phyloP scores from a whole-genome alignment of 2,329 filamentous ascomycete species.

The Cladosporium sp. region DNA sequence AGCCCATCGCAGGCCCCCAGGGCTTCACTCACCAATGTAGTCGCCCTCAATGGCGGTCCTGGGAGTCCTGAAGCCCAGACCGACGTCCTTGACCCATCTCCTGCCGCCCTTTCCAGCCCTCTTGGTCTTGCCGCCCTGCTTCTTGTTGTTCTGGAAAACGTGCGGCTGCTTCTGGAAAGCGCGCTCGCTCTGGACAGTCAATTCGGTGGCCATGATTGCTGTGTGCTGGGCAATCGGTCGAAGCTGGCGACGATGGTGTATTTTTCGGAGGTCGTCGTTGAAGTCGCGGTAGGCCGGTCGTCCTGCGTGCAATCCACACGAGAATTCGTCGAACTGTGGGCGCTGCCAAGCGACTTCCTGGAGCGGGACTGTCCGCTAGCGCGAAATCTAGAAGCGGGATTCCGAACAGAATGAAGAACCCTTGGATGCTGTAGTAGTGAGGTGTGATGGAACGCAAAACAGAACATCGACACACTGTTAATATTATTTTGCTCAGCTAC shows the following conservation, averaged over 20 bases:
- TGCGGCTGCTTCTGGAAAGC: slow-evolving; percentile 99
- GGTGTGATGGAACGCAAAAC: not conserved
- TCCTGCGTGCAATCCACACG: slow-evolving; percentile 14
- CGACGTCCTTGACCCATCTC: slow-evolving; percentile 99
- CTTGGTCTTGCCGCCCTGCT: slow-evolving; percentile 76
- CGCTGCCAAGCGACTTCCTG: slow-evolving; percentile 6
- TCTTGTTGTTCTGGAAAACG: slow-evolving; percentile 99
- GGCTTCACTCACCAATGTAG: slow-evolving; percentile 83
- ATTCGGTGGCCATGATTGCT: slow-evolving; percentile 88
- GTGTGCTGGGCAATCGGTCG: slow-evolving; percentile 19
- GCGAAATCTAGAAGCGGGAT: not conserved
- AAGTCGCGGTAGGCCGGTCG: slow-evolving; percentile 11
- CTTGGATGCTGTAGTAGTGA: not conserved
- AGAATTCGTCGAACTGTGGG: slow-evolving; percentile 5
- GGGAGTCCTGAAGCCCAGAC: slow-evolving; percentile 98
- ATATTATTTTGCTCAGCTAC: not conserved
- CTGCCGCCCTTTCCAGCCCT: slow-evolving; percentile 87
- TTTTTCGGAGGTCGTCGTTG: slow-evolving; percentile 19
- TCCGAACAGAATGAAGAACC: not conserved
- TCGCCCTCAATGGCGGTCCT: slow-evolving; percentile 97
- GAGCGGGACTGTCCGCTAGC: not conserved
- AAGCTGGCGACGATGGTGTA: slow-evolving; percentile 19
- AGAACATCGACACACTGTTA: not conserved
- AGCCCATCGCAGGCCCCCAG: slow-evolving; percentile 10
- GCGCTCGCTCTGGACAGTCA: slow-evolving; percentile 99